Evolutionary conservation across 1,139 yeast genomes (phyloP), one percentile per base, ranked within the genome.

Genomic region (Yamadazyma diospyri): DNA sequence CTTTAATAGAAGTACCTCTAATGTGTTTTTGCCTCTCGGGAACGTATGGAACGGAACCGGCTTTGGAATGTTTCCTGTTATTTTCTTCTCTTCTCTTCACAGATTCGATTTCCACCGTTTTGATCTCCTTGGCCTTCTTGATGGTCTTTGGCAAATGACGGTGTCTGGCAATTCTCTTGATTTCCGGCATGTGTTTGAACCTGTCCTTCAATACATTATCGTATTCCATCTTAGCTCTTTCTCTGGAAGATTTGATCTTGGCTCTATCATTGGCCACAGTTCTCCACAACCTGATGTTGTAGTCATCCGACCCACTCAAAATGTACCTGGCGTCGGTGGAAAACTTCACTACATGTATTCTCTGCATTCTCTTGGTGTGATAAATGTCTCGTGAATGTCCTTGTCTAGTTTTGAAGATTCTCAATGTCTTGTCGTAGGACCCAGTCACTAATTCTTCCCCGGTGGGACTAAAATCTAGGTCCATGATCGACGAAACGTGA

Each of bases 321-420:
- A 94, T 77, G 57, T 88, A 92, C 51, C 81, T 78, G 33, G 95
- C 72, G 58, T 92, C 99, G 73, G 87, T 86, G 6, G 95, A 77
- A 57, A 71, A 94, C 44, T 81, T 79, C 25, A 83, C 87, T 39
- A 84, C 75, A 59, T 89, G 87, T 7, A 92, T 83, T 41, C 92
- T 81, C 64, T 92, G 99, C 99, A 92, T 92, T 54, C 99, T 76
- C 65, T 87, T 88, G 16, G 98, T 94, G 53, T 92, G 98, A 58
- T 94, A 92, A 30, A 94, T 76, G 51, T 92, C 99, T 46, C 97
- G 73, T 13, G 95, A 85, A 57, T 89, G 97, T 17, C 98, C 98
- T 42, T 83, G 86, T 35, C 76, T 67, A 2, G 79, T 64, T 34
- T 78, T 76, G 62, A 65, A 94, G 21, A 94, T 79, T 45, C 99